A percentile compares a stretch with the other conserved stretches of the same genome.
phyloP scores from a whole-genome alignment of 805 yeast genomes.

The Yarrowia phangngaensis region DNA sequence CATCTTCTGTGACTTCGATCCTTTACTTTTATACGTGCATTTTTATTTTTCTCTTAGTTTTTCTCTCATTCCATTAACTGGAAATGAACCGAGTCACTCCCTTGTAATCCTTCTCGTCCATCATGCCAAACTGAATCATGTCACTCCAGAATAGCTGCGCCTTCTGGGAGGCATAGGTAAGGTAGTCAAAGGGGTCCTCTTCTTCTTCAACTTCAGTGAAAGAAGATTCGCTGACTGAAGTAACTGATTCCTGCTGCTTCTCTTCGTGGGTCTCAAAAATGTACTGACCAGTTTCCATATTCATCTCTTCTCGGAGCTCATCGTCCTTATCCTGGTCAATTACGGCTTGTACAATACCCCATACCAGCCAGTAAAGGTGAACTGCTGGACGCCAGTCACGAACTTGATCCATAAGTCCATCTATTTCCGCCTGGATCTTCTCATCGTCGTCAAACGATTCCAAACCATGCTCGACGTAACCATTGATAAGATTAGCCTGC shows the following conservation, averaged over 20 bases:
- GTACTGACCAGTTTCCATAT: constrained; percentile 43
- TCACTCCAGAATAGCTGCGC: constrained; percentile 72
- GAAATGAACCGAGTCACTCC: constrained; percentile 30
- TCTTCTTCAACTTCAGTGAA: constrained; percentile 40
- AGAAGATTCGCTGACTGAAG: constrained; percentile 31
- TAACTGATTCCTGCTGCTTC: constrained; percentile 50
- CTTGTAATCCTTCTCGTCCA: constrained; percentile 40
- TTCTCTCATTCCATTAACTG: background rate
- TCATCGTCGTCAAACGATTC: constrained; percentile 38
- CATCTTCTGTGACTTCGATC: too few relatives aligned
- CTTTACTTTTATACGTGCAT: background rate
- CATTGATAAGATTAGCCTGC: constrained; percentile 63
- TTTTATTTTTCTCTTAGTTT: constrained; percentile 3
- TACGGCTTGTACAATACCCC: constrained; percentile 87
- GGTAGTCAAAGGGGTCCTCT: constrained; percentile 71
- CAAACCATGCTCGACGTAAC: constrained; percentile 62
- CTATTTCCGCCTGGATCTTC: constrained; percentile 46
- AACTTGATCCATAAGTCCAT: constrained; percentile 58
- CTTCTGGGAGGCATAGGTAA: constrained; percentile 72
- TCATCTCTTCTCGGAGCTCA: constrained; percentile 35
- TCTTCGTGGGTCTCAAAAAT: constrained; percentile 46
- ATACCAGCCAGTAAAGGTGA: constrained; percentile 75
- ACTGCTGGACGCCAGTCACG: constrained; percentile 77
- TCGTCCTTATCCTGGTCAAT: constrained; percentile 43
- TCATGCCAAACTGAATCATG: constrained; percentile 55